Base-by-base conservation (phyloP, 768 basidiomycete species). In the Suillus discolor region DNA sequence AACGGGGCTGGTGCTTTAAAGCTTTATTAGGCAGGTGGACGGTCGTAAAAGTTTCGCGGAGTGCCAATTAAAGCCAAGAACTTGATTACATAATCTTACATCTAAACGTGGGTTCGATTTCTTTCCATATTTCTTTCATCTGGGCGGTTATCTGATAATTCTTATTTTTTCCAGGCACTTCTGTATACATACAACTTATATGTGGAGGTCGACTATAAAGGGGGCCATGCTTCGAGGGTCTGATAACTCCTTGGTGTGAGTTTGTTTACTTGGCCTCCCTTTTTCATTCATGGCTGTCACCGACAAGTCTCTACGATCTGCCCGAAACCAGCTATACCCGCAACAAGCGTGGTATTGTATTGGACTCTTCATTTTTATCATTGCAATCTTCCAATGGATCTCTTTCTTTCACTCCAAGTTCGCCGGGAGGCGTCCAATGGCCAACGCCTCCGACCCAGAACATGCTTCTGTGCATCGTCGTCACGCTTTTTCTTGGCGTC, bases 401-500 rank as follows among this genome's bases (percentile, higher is more conserved):
- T 68, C 66, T 13, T 61, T 66, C 62, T 18, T 68, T n/a, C 62
- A 66, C 39, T 66, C 66, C n/a, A 68, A 68, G 53, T 61, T 68
- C n/a, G 49, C 65, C 12, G 18, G 59, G 34, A 45, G 20, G 18
- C 57, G 42, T 55, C 31, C 4, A 28, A 25, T 8, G 1, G 1
- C 18, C 15, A 8, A 13, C 18, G 23, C 20, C 47, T 51, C n/a
- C 16, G 66, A 66, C 25, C 28, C 62, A 49, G 68, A 68, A 44
- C 62, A 28, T 5, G 62, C 57, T 5, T 54, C 62, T 62, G 8
- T 38, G 3, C 31, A 44, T 16, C 20, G 28, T 80, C n/a, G 70
- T 74, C 23, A 73, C 81, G 8, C 73, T 69, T 3, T 84, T 82
- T 73, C 79, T 78, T 61, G 80, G 82, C 51, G 70, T 54, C 73